phyloP scores from a whole-genome alignment of 768 basidiomycete species.

The Suillus bovinus region DNA sequence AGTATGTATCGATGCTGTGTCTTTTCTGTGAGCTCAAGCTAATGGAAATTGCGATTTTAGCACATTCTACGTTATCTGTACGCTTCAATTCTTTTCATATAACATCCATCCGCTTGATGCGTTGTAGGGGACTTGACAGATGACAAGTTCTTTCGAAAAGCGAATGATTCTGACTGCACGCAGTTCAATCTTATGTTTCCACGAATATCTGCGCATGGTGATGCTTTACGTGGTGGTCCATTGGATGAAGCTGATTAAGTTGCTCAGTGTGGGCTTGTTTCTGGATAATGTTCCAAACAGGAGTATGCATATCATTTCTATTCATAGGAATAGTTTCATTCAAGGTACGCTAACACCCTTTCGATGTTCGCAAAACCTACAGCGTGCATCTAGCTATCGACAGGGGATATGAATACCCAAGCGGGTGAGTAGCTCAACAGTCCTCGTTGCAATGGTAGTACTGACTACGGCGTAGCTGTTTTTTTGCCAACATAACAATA shows the following conservation, averaged over 20 bases:
- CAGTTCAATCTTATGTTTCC: conserved; percentile 83
- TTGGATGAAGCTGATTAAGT: conserved; percentile 7
- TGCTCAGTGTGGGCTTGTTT: conserved; percentile 76
- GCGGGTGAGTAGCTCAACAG: conserved; percentile 53
- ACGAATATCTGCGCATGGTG: conserved; percentile 69
- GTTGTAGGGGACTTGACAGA: conserved; percentile 87
- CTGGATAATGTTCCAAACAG: conserved; percentile 82
- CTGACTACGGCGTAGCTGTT: conserved; percentile 39
- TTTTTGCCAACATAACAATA: conserved; percentile 59
- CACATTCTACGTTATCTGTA: conserved; percentile 86
- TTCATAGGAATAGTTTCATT: conserved; percentile 82
- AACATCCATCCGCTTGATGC: conserved; percentile 11
- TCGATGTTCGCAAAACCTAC: conserved; percentile 9
- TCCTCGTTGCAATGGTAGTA: conserved; percentile 1
- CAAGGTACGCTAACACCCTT: conserved; percentile 50
- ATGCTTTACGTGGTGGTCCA: conserved; percentile 18
- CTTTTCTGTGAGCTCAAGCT: conserved; percentile 11
- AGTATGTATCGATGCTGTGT: conserved; percentile 46
- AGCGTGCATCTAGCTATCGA: conserved; percentile 34
- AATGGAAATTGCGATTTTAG: conserved; percentile 36
- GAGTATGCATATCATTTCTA: conserved; percentile 73
- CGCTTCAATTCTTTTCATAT: conserved; percentile 26
- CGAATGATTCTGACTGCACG: conserved; percentile 90
- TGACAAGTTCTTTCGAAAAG: conserved; percentile 92
- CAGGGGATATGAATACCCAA: conserved; percentile 52